Conservation (phyloP, 1,139 yeast genomes). For the Lodderomyces oxycetoniae region DNA sequence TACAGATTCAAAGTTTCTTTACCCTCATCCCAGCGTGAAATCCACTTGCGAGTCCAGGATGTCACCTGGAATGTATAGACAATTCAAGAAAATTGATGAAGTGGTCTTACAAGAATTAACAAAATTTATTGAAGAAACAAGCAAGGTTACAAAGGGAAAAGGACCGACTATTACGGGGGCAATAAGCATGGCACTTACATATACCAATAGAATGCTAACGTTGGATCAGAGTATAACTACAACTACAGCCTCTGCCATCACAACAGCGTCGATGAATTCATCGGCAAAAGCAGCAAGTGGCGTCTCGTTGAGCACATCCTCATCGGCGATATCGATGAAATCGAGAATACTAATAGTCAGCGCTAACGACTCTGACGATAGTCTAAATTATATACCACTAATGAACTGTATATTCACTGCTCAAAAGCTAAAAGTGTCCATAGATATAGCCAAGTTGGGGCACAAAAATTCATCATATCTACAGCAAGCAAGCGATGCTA, state of each 20-base stretch:
- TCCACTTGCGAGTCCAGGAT: slow-evolving; percentile 17
- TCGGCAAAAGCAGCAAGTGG: not conserved
- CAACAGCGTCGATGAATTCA: slow-evolving; percentile 31
- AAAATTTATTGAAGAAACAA: slow-evolving; percentile 34
- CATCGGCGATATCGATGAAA: slow-evolving; percentile 41
- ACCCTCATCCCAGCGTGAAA: slow-evolving; percentile 46
- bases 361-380: slow-evolving; percentile 64
- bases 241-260: slow-evolving; percentile 45
- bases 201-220: slow-evolving; percentile 64
- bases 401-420: slow-evolving; percentile 98
- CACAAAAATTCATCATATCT: slow-evolving; percentile 67
- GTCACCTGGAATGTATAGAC: slow-evolving; percentile 64
- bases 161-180: slow-evolving; percentile 65
- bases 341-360: slow-evolving; percentile 73
- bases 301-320: slow-evolving; percentile 1
- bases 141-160: slow-evolving; percentile 3
- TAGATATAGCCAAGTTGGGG: slow-evolving; percentile 86
- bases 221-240: slow-evolving; percentile 47
- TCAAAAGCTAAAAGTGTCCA: slow-evolving; percentile 82
- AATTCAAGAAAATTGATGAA: slow-evolving; percentile 78
- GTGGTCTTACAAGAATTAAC: slow-evolving; percentile 62
- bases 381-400: slow-evolving; percentile 81
- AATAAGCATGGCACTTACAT: slow-evolving; percentile 69
- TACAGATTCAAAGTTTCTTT: slow-evolving; percentile 63
- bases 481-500: slow-evolving; percentile 95